Percentiles rank a stretch among this genome's conserved stretches.
phyloP scores from a whole-genome alignment of 169 alveolate genomes.

The Sarcocystis neurona region DNA sequence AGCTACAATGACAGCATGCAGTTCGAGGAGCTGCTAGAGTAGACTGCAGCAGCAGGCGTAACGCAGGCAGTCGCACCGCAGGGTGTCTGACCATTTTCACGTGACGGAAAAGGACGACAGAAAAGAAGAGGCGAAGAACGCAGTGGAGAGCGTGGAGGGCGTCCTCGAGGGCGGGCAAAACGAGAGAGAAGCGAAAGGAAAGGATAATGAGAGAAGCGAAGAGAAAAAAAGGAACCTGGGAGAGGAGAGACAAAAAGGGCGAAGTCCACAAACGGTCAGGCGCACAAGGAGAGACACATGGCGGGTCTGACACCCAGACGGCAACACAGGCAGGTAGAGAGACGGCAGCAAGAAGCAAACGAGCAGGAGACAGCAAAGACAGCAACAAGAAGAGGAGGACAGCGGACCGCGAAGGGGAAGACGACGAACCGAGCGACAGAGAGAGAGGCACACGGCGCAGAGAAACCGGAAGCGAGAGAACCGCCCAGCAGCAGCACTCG shows the following conservation, averaged over 20 bases:
- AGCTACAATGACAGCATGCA: neutral
- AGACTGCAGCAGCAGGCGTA: neutral
- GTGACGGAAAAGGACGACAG: too few species aligned
- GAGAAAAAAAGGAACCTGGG: neutral
- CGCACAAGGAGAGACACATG: too few species aligned
- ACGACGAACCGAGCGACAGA: neutral
- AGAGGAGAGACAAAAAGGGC: neutral
- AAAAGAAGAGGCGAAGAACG: neutral
- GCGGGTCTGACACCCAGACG: too few species aligned
- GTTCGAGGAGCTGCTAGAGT: neutral
- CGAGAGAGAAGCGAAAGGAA: neutral
- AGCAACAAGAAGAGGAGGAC: too few species aligned
- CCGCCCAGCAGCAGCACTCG: neutral
- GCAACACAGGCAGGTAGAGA: too few species aligned
- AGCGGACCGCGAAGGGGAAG: neutral
- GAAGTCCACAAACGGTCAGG: neutral
- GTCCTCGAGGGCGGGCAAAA: neutral
- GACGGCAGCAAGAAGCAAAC: too few species aligned
- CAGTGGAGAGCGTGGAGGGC: neutral
- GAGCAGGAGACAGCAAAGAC: too few species aligned
- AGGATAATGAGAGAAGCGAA: neutral
- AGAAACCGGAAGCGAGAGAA: neutral
- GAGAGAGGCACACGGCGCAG: neutral
- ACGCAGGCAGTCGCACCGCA: neutral
- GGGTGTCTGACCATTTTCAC: too few species aligned